Evolutionary conservation across 768 basidiomycete genomes (phyloP).

Genomic region (Crucibulum laeve): DNA sequence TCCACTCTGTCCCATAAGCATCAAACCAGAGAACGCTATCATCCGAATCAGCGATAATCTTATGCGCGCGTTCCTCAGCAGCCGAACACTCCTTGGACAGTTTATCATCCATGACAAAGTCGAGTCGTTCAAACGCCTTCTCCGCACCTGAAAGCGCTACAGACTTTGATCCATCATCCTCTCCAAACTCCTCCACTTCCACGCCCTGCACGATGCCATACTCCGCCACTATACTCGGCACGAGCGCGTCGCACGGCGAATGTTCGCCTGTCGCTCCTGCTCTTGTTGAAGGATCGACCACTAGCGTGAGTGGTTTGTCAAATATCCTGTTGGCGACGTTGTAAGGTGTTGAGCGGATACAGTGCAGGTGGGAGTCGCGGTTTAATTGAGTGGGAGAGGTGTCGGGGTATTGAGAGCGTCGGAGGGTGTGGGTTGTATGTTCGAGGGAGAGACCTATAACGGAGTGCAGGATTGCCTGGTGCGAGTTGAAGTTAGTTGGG

Average conservation of each 20-base stretch:
- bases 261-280: slow-evolving; percentile 91
- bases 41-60: slow-evolving; percentile 75
- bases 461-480: slow-evolving; percentile 66
- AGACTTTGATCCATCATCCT: slow-evolving; percentile 7
- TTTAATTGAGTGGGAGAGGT: slow-evolving; percentile 26
- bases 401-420: slow-evolving; percentile 20
- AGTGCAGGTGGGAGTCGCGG: slow-evolving; percentile 72
- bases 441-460: slow-evolving; percentile 83
- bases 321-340: slow-evolving; percentile 81
- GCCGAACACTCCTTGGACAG: slow-evolving; percentile 51
- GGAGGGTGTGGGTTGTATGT: slow-evolving; percentile 48
- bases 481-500: slow-evolving; percentile 52
- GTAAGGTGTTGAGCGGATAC: slow-evolving; percentile 57
- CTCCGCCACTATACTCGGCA: slow-evolving; percentile 84
- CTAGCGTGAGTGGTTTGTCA: slow-evolving; percentile 81
- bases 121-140: slow-evolving; percentile 37
- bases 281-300: slow-evolving; percentile 81
- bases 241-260: slow-evolving; percentile 84
- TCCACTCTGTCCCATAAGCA: slow-evolving; percentile 85
- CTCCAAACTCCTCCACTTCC: slow-evolving; percentile 38
- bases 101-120: slow-evolving; percentile 69
- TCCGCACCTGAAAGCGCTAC: background rate
- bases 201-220: slow-evolving; percentile 73
- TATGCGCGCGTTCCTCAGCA: slow-evolving; percentile 53
- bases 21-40: slow-evolving; percentile 78